Conservation (phyloP, 2,329 filamentous ascomycete genomes). For the Esteya vermicola region DNA sequence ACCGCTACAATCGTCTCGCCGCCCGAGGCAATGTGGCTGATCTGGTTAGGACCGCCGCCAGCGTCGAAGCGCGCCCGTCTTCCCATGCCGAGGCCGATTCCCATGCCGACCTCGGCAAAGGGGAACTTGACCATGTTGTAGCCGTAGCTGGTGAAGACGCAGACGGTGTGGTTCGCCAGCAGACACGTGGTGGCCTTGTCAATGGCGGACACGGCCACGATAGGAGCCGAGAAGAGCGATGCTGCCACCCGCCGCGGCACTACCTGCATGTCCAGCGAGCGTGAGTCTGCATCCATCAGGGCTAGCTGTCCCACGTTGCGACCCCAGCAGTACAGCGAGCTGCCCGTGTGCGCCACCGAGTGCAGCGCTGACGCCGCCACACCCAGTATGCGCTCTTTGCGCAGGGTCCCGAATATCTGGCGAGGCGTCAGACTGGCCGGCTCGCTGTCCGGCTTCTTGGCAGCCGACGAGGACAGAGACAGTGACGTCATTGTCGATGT, state of each 20-base stretch:
- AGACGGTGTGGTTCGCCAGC: constrained; percentile 76
- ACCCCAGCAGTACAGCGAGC: constrained; percentile 82
- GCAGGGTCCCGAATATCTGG: constrained; percentile 83
- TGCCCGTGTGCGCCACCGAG: constrained; percentile 73
- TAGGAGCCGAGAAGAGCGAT: constrained; percentile 59
- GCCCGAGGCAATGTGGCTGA: constrained; percentile 66
- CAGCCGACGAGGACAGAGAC: no score
- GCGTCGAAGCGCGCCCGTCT: constrained; percentile 44
- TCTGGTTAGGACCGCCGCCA: constrained; percentile 28
- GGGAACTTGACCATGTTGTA: constrained; percentile 86
- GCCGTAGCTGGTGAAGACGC: constrained; percentile 89
- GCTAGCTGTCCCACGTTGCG: constrained; percentile 91
- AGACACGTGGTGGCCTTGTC: constrained; percentile 80
- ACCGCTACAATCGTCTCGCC: constrained; percentile 87
- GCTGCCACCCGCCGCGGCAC: constrained; percentile 78
- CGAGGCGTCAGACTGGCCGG: constrained; percentile 68
- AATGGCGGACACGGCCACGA: constrained; percentile 72
- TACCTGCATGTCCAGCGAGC: constrained; percentile 72
- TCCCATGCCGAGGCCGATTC: constrained; percentile 51
- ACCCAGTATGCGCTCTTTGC: constrained; percentile 69
- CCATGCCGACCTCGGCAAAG: constrained; percentile 46
- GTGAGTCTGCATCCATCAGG: constrained; percentile 86
- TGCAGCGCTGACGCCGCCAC: constrained; percentile 82
- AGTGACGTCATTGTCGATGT: no score
- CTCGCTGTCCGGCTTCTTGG: constrained; percentile 60